Base-by-base conservation (phyloP, 2,329 filamentous ascomycete species). In the Eurotiales sp. region DNA sequence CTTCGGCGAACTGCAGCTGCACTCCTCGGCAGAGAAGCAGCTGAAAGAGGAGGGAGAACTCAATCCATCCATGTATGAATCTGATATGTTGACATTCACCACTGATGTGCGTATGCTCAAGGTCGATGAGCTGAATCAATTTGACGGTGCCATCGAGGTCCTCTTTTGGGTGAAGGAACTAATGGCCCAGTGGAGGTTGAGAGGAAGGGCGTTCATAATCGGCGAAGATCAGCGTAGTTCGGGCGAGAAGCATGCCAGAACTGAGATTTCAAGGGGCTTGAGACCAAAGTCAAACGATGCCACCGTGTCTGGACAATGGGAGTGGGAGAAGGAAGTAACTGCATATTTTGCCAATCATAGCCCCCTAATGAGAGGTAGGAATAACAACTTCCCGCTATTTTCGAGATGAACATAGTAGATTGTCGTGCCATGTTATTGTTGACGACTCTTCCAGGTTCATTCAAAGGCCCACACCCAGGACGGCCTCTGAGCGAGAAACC, bases 31-130 rank as follows among this genome's bases (percentile, higher is more conserved):
- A 67, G 92, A 93, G 69, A 73, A 81, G 29, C 86, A 88, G 3
- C 77, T 83, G 56, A 76, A 77, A 8, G 44, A 59, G 7, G 63
- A 66, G 37, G 57, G 59, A 2, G 64, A 61, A 1, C 45, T 59
- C 22, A 96, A 96, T 67, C 84, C 87, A 4, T 59, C 72, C 6
- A 71, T 81, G 1, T 96, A 82, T 64, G 84, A 87, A 62, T 89
- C 83, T 60, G 90, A 97, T 58, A 74, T 92, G 59, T 80, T 87
- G 3, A 86, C 87, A 1, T 85, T 96, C 63, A 96, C 92, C 1
- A 96, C 90, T 0, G 93, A 97, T 68, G 82, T 82, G 8, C 82
- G 92, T 41, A 96, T 95, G 89, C 80, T 84, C 54, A 97, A 97
- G 75, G 77, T 87, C 0, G 74, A 76, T 2, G 86, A 96, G 68